Base-by-base conservation (phyloP, 441 rosid species). In the Aleurites moluccanus region DNA sequence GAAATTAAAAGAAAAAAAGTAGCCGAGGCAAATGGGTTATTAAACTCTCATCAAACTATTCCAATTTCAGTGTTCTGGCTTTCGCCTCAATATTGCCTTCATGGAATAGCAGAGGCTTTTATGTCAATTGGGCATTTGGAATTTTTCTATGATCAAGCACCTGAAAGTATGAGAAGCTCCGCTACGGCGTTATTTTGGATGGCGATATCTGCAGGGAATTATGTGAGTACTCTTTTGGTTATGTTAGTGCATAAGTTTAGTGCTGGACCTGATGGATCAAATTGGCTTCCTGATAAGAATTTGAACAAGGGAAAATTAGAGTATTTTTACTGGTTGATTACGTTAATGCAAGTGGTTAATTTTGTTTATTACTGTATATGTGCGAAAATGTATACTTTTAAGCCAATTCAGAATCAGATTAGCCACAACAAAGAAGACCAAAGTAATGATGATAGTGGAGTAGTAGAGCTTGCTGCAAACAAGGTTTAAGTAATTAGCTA, bases 41-140 rank as follows among this genome's bases (percentile, higher is more conserved):
- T 84, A 18, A 78, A 84, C 42, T 81, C 88, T 16, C 86, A 87
- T 18, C 62, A 84, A 2, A 35, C 66, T 0, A 79, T 87, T 38
- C 91, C 97, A 15, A 85, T 92, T 53, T 87, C 99, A 6, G 92
- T 90, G 10, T 81, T 94, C 20, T 92, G 98, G 98, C 83, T 94
- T 6, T 80, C 85, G 23, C 98, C 98, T 2, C 99, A 91, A 50
- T 94, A 92, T 64, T 71, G 83, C 16, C 93, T 94, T 3, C 98
- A 94, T 11, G 98, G 98, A 69, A 77, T 94, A 14, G 99, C 98
- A 0, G 98, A 92, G 77, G 96, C 99, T 1, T 94, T 94, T 67
- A 92, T 90, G 96, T 85, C 97, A 0, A 91, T 94, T 4, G 98
- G 97, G 49, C 97, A 92, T 75, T 66, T 94, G 23, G 97, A 94